Percentiles rank a stretch among this genome's conserved stretches.
Conservation (phyloP, 1,139 yeast genomes). For the Blastobotrys illinoisensis region DNA sequence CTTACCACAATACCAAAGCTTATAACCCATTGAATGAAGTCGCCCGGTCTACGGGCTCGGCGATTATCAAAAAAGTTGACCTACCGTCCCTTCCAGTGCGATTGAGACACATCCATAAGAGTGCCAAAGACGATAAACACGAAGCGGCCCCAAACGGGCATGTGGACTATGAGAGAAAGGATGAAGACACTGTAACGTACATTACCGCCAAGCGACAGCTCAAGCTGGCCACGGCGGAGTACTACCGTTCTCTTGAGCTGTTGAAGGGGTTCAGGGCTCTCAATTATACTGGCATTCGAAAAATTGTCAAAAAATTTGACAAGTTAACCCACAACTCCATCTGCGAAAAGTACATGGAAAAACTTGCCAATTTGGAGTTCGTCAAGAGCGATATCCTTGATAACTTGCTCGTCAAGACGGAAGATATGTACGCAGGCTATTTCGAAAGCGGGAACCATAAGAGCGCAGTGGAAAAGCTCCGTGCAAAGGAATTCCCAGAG, state of each 20-base stretch:
- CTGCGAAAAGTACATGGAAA: slow-evolving; percentile 52
- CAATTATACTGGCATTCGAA: slow-evolving; percentile 84
- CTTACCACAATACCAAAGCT: slow-evolving; percentile 12
- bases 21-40: slow-evolving; percentile 21
- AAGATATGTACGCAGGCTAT: slow-evolving; percentile 59
- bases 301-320: slow-evolving; percentile 84
- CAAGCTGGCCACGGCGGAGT: slow-evolving; percentile 72
- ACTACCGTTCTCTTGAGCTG: slow-evolving; percentile 72
- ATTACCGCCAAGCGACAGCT: slow-evolving; percentile 67
- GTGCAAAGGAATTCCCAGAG: slow-evolving; percentile 42
- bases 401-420: slow-evolving; percentile 54
- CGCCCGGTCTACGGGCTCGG: slow-evolving; percentile 19
- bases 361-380: slow-evolving; percentile 51
- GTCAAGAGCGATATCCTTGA: slow-evolving; percentile 63
- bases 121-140: slow-evolving; percentile 1
- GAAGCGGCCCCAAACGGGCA: slow-evolving; percentile 6
- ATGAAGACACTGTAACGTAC: slow-evolving; percentile 39
- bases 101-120: slow-evolving; percentile 5
- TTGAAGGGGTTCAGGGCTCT: slow-evolving; percentile 69
- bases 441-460: slow-evolving; percentile 73
- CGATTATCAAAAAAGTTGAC: slow-evolving; percentile 24
- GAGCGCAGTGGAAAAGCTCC: slow-evolving; percentile 66
- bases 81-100: slow-evolving; percentile 31
- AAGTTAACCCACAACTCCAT: slow-evolving; percentile 54
- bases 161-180: slow-evolving; percentile 12